Percentiles rank a stretch among this genome's conserved stretches.
Conservation (phyloP, 768 basidiomycete genomes). For the Pulveroboletus sp. region DNA sequence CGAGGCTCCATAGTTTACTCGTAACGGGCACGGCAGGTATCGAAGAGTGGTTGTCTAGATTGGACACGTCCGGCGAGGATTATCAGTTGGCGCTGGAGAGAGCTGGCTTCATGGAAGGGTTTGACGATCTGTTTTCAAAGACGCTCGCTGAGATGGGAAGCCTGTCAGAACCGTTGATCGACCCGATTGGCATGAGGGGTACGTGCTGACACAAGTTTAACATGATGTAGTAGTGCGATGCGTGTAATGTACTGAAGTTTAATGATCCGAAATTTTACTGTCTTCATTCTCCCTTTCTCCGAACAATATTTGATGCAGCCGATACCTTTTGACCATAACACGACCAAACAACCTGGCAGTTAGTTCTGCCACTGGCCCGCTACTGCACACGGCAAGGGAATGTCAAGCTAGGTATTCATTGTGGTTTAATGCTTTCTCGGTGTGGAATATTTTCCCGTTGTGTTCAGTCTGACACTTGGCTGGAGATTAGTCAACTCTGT, state of each 20-base stretch:
- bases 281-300: no score
- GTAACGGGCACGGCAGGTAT: slow-evolving; percentile 53
- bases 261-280: no score
- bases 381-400: not conserved
- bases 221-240: no score
- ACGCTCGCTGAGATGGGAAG: slow-evolving; percentile 61
- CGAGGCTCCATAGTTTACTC: slow-evolving; percentile 65
- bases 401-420: not conserved
- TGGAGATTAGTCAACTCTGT: slow-evolving; percentile 17
- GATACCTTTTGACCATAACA: no score
- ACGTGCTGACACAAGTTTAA: slow-evolving; percentile 25
- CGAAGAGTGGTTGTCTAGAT: slow-evolving; percentile 62
- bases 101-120: slow-evolving; percentile 55
- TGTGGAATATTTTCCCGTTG: slow-evolving; percentile 15
- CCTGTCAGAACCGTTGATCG: slow-evolving; percentile 30
- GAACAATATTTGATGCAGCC: no score
- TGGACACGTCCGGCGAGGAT: slow-evolving; percentile 26
- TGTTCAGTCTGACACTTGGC: slow-evolving; percentile 14
- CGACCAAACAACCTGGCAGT: no score
- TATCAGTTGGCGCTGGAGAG: slow-evolving; percentile 40
- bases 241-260: no score
- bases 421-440: slow-evolving; percentile 20
- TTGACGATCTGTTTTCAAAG: slow-evolving; percentile 58
- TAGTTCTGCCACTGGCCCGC: no score
- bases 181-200: slow-evolving; percentile 17